These are phyloP conservation scores for Rhypophila decipiens DNA, from an alignment of 495 filamentous ascomycete genomes.

Conservation along the genomic window DNA sequence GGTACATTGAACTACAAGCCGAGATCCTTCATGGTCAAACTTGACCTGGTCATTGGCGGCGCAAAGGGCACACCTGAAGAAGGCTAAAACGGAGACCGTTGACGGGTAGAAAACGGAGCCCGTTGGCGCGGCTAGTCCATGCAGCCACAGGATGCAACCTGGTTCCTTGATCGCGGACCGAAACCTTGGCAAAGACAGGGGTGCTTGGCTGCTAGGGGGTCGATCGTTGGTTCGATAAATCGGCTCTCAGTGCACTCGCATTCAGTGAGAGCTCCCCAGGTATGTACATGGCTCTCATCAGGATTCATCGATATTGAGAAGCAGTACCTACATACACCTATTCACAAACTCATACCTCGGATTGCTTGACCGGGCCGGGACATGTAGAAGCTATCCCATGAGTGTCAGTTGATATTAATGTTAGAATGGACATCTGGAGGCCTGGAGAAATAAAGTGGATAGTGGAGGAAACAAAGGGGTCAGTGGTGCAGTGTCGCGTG, in stretches of 20 bases:
- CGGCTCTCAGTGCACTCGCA: too few relatives aligned
- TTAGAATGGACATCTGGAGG: too few relatives aligned
- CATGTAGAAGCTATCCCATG: too few relatives aligned
- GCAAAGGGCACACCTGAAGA: neutral
- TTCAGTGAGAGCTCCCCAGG: too few relatives aligned
- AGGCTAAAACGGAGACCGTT: neutral
- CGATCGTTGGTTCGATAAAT: neutral
- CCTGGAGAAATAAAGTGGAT: too few relatives aligned
- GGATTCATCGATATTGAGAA: too few relatives aligned
- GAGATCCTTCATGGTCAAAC: too few relatives aligned
- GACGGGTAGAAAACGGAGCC: neutral
- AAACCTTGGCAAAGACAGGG: slow-evolving; percentile 1
- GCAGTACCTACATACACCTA: too few relatives aligned
- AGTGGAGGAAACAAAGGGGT: too few relatives aligned
- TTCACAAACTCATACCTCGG: too few relatives aligned
- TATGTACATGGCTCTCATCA: neutral
- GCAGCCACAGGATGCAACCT: neutral
- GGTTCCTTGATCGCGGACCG: slow-evolving; percentile 1
- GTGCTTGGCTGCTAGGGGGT: neutral
- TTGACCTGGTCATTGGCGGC: neutral
- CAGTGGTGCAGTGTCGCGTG: neutral
- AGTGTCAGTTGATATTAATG: too few relatives aligned
- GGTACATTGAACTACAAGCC: neutral
- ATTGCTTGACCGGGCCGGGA: too few relatives aligned
- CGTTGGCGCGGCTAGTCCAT: slow-evolving; percentile 1